Base-by-base conservation (phyloP, 495 filamentous ascomycete genomes). In the Neohortaea acidophila region DNA sequence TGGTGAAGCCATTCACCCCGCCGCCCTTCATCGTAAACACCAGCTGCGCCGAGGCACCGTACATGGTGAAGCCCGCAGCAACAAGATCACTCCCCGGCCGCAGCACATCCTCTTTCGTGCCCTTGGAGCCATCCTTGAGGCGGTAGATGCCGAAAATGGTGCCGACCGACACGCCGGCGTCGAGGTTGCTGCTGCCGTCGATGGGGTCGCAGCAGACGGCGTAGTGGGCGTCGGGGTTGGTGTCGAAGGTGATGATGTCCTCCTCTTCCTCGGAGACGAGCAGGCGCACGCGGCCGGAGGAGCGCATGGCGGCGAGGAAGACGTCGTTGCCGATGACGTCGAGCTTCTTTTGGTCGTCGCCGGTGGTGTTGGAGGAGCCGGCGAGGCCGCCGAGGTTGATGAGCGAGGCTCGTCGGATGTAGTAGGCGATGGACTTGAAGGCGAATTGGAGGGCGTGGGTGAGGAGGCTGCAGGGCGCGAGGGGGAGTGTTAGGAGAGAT, bases 381-480 rank as follows among this genome's bases (percentile, higher is more conserved):
- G 89, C 89, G 18, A 97, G 76, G 31, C 89, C 89, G 24, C 83
- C 85, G 28, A 97, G 73, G 59, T 65, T 49, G 60, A 94, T 92
- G 33, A 97, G 67, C n/a, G 84, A 87, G 20, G 89, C 86, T 58
- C 89, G 76, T 51, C 89, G 84, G 63, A 97, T 97, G 68, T 94
- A 97, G 72, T 96, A 93, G 48, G 89, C 87, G 61, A 97, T 97
- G 38, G 80, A 86, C 68, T 97, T 97, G 76, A 97, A 97, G 50
- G 89, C 82, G 70, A 94, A 96, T 64, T 96, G 91, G 22, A 97
- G 77, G 42, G 91, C 85, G 57, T 97, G 89, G 69, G 84, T 94
- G 38, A 97, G 73, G 18, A 97, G 73, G 51, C 85, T 92, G 51
- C 42, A 30, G 19, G 35, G 4, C n/a, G n/a, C n/a, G n/a, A n/a